phyloP scores from a whole-genome alignment of 2,329 filamentous ascomycete species.

The Stagonosporopsis cucurbitacearum region DNA sequence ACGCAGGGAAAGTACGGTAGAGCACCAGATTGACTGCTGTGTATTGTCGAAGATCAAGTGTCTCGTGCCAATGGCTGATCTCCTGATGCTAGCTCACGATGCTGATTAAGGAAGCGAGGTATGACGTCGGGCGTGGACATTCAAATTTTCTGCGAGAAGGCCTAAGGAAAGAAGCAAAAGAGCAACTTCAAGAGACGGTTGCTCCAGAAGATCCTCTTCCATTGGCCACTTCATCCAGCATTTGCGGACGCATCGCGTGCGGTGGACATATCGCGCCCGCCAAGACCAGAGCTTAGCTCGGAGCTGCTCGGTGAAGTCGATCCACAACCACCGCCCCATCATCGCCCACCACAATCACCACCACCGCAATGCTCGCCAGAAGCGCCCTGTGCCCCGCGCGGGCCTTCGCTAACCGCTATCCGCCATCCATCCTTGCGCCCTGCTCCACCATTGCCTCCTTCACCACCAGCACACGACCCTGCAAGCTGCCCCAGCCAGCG shows the following conservation, averaged over 20 bases:
- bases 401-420: conserved; percentile 38
- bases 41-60: conserved; percentile 6
- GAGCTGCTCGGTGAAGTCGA: conserved; percentile 9
- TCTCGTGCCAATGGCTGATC: conserved; percentile 9
- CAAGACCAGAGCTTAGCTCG: conserved; percentile 17
- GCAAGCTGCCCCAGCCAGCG: conserved; percentile 29
- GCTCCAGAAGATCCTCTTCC: neutral
- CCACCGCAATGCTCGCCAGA: conserved; percentile 39
- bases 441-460: conserved; percentile 34
- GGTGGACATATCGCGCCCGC: conserved; percentile 1
- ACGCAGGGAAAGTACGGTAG: neutral
- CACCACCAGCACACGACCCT: conserved; percentile 37
- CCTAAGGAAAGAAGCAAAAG: neutral
- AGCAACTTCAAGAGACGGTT: too few relatives aligned
- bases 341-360: conserved; percentile 1
- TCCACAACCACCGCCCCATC: neutral
- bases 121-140: conserved; percentile 15
- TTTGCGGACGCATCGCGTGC: neutral
- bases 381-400: conserved; percentile 41
- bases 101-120: conserved; percentile 17
- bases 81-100: conserved; percentile 4
- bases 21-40: neutral
- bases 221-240: neutral
- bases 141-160: neutral
- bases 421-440: conserved; percentile 35